Conservation (phyloP, 2,329 filamentous ascomycete species). For the Aspergillus novoparasiticus region DNA sequence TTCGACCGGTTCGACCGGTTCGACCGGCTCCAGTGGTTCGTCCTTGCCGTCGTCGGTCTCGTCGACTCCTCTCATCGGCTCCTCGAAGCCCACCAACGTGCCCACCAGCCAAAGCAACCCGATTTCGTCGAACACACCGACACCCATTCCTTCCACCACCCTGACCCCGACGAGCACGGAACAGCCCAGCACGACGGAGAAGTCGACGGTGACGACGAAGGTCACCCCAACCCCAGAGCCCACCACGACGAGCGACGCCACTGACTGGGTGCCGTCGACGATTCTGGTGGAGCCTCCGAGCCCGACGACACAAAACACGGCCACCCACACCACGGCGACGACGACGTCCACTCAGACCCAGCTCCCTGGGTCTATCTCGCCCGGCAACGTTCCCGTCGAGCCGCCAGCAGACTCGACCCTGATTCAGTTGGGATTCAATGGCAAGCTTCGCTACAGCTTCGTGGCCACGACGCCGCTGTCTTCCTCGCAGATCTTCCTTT, state of each 20-base stretch:
- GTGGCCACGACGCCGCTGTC: constrained; percentile 72
- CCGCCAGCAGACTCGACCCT: constrained; percentile 67
- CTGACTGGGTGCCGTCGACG: constrained; percentile 27
- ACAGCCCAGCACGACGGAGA: constrained; percentile 14
- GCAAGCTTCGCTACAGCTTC: constrained; percentile 80
- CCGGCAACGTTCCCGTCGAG: constrained; percentile 60
- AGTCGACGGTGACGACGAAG: constrained; percentile 17
- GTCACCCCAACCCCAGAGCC: constrained; percentile 45
- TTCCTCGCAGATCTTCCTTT: constrained; percentile 81
- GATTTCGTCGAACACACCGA: constrained; percentile 1
- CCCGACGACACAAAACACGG: constrained; percentile 29
- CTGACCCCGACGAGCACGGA: constrained; percentile 18
- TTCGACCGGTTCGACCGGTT: constrained; percentile 17
- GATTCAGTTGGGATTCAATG: constrained; percentile 84
- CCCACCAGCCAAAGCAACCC: neutral
- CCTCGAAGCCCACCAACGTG: neutral
- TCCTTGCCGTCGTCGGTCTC: constrained; percentile 8
- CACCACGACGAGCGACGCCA: constrained; percentile 27
- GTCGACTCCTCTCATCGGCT: constrained; percentile 7
- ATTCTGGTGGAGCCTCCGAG: constrained; percentile 33
- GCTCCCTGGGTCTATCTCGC: constrained; percentile 75
- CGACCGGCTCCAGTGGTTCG: constrained; percentile 7
- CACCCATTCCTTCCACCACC: constrained; percentile 13
- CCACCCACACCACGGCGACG: constrained; percentile 37
- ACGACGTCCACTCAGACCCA: constrained; percentile 58